Conservation (phyloP, 1,284 basidiomycete genomes). For the Ganoderma multipileum region DNA sequence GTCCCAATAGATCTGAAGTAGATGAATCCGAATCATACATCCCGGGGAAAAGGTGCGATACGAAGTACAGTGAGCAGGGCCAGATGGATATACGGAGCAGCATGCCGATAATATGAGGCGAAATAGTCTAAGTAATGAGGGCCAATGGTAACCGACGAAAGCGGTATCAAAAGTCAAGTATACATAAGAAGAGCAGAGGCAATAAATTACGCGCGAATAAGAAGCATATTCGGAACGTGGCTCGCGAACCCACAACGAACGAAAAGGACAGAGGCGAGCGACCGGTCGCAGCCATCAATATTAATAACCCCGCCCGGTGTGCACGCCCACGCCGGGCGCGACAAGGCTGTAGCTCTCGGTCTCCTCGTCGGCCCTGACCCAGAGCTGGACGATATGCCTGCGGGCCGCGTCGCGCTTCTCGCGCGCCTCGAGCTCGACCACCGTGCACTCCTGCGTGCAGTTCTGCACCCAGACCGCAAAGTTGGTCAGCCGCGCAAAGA, state of each 20-base stretch:
- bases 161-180: not conserved
- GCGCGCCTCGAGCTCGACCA: constrained; percentile 30
- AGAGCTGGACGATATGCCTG: constrained; percentile 32
- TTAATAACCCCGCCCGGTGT: constrained; percentile 6
- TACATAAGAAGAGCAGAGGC: not conserved
- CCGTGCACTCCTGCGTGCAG: constrained; percentile 32
- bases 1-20: not conserved
- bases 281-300: not conserved
- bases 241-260: not conserved
- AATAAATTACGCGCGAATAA: not conserved
- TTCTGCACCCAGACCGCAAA: constrained; percentile 37
- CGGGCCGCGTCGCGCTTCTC: constrained; percentile 32
- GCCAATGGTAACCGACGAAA: not conserved
- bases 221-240: not conserved
- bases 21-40: not conserved
- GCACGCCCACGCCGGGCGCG: constrained; percentile 22
- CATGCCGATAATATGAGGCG: not conserved
- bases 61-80: not conserved
- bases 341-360: constrained; percentile 21
- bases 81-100: not conserved
- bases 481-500: constrained; percentile 33
- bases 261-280: not conserved
- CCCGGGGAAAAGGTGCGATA: not conserved
- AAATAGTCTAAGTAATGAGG: not conserved
- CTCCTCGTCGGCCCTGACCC: constrained; percentile 30